Evolutionary conservation across 768 basidiomycete species (phyloP), one percentile per base, ranked within the genome.

Genomic region (Leccinum pellstonianum): DNA sequence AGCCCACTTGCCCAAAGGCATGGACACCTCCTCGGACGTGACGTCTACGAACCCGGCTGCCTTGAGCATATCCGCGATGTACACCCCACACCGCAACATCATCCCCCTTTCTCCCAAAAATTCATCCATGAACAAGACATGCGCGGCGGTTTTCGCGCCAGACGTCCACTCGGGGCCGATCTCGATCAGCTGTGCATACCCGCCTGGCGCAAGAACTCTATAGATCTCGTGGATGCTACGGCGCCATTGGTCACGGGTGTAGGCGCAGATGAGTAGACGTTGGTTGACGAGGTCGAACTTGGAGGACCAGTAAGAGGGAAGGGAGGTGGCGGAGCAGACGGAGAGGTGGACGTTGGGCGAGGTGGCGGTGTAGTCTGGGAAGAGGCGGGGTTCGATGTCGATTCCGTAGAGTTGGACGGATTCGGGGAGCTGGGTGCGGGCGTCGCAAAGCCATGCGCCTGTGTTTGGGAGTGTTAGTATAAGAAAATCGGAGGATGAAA

Each of bases 251-350:
- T 63, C 63, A 8, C 50, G 58, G 0, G 67, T 64, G 29, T 77
- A 70, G 1, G 67, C 75, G 5, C 55, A 63, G 7, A 74, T 62
- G 2, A 76, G 63, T 19, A 77, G 64, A 0, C 75, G 68, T 29
- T 77, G 76, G 29, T 75, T 64, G 15, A 76, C 64, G 43, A 77
- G 64, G 3, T 57, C 17, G 59, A 77, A 77, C 17, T 65, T 68
- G 19, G 62, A 67, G 3, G 65, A 52, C 75, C 76, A 75, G 29
- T 66, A 68, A 1, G 46, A 35, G 0, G 76, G 74, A 11, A 76
- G 68, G n/a, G 58, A 27, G 7, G 67, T 69, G n/a, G 66, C 60
- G 37, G 71, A 69, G 23, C 65, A 64, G 23, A 68, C 7, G 0
- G 64, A 64, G 50, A 73, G 62, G 12, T 67, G 69, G 49, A 71